Base-by-base conservation (phyloP, 225 moss, liverwort and hornwort genomes). In the Polytrichum commune region DNA sequence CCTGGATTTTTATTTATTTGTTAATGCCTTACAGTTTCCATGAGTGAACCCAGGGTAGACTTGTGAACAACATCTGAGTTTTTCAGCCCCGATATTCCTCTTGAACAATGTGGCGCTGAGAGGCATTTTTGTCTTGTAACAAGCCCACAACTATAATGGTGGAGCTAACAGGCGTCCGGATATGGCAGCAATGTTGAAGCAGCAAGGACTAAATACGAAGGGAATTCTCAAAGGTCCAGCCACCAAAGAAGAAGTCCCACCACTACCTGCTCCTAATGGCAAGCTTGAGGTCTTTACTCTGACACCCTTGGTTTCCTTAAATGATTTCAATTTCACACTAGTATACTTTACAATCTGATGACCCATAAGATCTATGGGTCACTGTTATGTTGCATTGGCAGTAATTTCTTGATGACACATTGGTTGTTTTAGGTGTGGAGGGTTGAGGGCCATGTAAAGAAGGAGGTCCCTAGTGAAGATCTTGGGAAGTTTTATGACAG, bases 201-300 rank as follows among this genome's bases (percentile, higher is more conserved):
- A 96, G 79, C 96, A 96, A 80, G 96, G 96, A 18, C 72, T 96
- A 24, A 91, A 96, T 65, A 92, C 93, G 35, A 93, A 92, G 87
- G 96, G 96, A 30, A 88, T 96, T 68, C 75, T 95, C 65, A 95
- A 90, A 78, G 92, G 90, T 68, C 84, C 86, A 74, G 88, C 92
- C n/a, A 74, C 66, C 63, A 76, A 79, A 72, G 96, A 90, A 72
- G 87, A 91, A 74, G 67, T 65, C 26, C 89, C 89, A 64, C 73
- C 83, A 53, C 82, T 93, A 68, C 81, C 81, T 23, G 89, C 80
- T 78, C 66, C 73, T 75, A 76, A 54, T 71, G 93, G 96, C 84
- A 97, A 94, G 79, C 82, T 89, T 65, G 92, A 97, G 96, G 96
- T 92, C 33, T 56, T 56, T 20, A 24, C 74, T 54, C 46, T 46